A percentile compares a stretch with the other conserved stretches of the same genome.
phyloP scores from a whole-genome alignment of 2,329 filamentous ascomycete species.

The Cryphonectria radicalis region DNA sequence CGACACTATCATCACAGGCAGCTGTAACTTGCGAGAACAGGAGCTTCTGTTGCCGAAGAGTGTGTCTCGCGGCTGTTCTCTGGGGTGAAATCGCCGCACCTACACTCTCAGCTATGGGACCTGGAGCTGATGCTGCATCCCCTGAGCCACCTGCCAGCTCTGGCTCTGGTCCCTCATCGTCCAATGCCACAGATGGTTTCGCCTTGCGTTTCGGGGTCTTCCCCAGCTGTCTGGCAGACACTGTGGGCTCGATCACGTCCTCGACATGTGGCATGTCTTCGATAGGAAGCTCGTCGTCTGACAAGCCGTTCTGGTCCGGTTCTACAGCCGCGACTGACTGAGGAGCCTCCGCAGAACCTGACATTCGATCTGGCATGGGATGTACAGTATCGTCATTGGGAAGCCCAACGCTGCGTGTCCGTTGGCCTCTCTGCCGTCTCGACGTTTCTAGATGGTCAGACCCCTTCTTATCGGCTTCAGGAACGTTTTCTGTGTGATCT shows the following conservation, averaged over 20 bases:
- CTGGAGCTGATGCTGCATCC: neutral
- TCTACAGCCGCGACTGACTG: neutral
- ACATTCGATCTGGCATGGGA: neutral
- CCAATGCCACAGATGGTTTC: slow-evolving; percentile 11
- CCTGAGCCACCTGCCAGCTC: neutral
- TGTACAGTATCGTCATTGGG: neutral
- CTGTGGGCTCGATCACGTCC: neutral
- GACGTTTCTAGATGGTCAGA: neutral
- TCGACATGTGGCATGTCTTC: slow-evolving; percentile 13
- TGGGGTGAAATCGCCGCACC: neutral
- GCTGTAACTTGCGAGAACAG: neutral
- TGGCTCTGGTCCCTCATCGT: neutral
- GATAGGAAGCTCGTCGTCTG: slow-evolving; percentile 16
- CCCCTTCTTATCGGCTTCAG: neutral
- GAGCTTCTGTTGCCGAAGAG: neutral
- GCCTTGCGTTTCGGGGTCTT: slow-evolving; percentile 10
- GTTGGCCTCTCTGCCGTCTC: neutral
- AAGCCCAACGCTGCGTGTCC: neutral
- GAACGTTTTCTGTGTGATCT: neutral
- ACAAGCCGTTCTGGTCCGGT: neutral
- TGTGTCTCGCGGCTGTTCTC: neutral
- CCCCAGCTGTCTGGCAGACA: neutral
- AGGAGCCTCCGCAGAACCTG: neutral
- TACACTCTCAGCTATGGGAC: neutral
- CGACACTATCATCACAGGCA: neutral